Percentiles rank a stretch among this genome's conserved stretches.
Conservation (phyloP, 768 basidiomycete genomes). For the Rhizopogon vinicolor region DNA sequence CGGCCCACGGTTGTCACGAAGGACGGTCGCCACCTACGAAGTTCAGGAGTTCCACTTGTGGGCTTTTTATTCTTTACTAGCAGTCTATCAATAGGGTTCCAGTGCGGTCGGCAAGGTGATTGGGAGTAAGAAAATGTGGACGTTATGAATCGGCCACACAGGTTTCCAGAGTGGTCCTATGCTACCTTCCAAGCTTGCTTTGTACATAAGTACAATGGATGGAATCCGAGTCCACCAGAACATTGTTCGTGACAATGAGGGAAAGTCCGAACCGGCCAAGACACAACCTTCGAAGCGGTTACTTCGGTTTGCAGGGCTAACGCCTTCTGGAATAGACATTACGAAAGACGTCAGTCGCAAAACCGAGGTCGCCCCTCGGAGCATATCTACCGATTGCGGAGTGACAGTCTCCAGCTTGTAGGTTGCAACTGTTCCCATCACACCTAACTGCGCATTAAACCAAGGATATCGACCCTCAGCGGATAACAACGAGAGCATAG, state of each 20-base stretch:
- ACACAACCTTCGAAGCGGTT: too few relatives aligned
- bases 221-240: too few relatives aligned
- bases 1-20: slow-evolving; percentile 33
- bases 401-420: not conserved
- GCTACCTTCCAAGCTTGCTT: not conserved
- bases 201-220: not conserved
- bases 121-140: slow-evolving; percentile 5
- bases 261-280: too few relatives aligned
- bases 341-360: too few relatives aligned
- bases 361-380: not conserved
- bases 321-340: not conserved
- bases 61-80: slow-evolving; percentile 18
- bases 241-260: too few relatives aligned
- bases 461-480: too few relatives aligned
- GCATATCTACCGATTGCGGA: not conserved
- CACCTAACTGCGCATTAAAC: too few relatives aligned
- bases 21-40: slow-evolving; percentile 26
- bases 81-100: slow-evolving; percentile 39
- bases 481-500: too few relatives aligned
- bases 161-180: not conserved
- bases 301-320: not conserved
- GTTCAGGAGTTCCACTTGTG: slow-evolving; percentile 18
- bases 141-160: not conserved
- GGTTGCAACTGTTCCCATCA: not conserved
- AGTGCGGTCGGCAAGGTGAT: slow-evolving; percentile 65